Evolutionary conservation across 2,329 filamentous ascomycete species (phyloP).

Genomic region (Cytospora mali): DNA sequence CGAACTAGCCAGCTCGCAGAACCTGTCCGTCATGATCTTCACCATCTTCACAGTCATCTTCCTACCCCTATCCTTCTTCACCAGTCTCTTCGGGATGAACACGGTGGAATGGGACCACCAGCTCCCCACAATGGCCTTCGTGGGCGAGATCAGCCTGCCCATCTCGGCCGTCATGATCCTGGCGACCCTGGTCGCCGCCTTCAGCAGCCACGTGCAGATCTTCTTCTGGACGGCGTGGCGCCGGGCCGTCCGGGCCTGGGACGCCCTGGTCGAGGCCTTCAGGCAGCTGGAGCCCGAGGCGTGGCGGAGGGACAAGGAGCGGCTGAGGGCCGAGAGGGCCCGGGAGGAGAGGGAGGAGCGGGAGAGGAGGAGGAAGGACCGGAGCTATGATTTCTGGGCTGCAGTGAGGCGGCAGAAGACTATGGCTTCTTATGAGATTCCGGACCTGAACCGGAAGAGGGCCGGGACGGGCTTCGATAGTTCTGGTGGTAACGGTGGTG

Average conservation of each 20-base stretch:
- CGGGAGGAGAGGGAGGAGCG: slow-evolving; percentile 32
- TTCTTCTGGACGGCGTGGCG: slow-evolving; percentile 32
- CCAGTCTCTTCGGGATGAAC: slow-evolving; percentile 67
- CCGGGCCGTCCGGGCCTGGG: background rate
- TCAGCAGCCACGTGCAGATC: slow-evolving; percentile 50
- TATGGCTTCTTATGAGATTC: slow-evolving; percentile 40
- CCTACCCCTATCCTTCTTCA: slow-evolving; percentile 66
- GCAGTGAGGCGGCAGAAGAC: slow-evolving; percentile 38
- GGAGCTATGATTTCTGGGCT: slow-evolving; percentile 46
- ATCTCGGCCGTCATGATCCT: slow-evolving; percentile 52
- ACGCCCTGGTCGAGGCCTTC: slow-evolving; percentile 14
- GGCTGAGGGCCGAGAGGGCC: slow-evolving; percentile 28
- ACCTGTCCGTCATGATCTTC: slow-evolving; percentile 67
- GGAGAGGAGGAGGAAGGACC: slow-evolving; percentile 34
- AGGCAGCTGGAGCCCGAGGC: slow-evolving; percentile 35
- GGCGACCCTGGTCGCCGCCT: slow-evolving; percentile 56
- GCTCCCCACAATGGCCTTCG: slow-evolving; percentile 46
- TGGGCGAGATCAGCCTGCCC: slow-evolving; percentile 53
- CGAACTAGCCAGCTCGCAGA: slow-evolving; percentile 64
- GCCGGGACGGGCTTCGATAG: slow-evolving; percentile 17
- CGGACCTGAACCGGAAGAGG: slow-evolving; percentile 39
- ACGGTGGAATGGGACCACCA: slow-evolving; percentile 59
- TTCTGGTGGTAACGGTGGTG: background rate
- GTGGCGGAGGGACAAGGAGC: slow-evolving; percentile 26
- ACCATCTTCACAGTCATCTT: slow-evolving; percentile 67